phyloP scores from a whole-genome alignment of 2,329 filamentous ascomycete genomes.

The Cercospora janseana region DNA sequence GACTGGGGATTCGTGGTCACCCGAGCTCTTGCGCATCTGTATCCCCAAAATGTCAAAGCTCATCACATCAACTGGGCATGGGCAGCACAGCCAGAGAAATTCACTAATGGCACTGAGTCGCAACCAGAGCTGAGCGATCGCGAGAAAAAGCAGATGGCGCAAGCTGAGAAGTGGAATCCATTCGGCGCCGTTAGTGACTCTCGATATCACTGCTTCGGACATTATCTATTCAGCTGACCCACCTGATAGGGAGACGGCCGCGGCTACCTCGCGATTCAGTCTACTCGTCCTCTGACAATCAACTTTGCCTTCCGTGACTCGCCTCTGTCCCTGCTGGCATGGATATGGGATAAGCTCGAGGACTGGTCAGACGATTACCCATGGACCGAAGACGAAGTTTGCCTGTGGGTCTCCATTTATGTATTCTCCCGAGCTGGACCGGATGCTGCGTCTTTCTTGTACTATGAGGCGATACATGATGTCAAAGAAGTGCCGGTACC shows the following conservation, averaged over 20 bases:
- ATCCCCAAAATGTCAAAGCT: conserved; percentile 55
- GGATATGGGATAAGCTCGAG: conserved; percentile 78
- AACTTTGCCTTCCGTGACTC: conserved; percentile 67
- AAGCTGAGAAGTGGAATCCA: conserved; percentile 50
- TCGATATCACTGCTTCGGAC: not conserved
- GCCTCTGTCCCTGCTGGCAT: conserved; percentile 65
- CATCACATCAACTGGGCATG: conserved; percentile 43
- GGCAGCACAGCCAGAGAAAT: conserved; percentile 45
- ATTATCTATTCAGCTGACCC: not conserved
- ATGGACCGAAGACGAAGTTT: conserved; percentile 72
- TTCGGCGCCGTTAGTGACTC: conserved; percentile 45
- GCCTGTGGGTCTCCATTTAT: conserved; percentile 73
- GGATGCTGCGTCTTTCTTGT: conserved; percentile 65
- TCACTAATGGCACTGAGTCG: conserved; percentile 11
- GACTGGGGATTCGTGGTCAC: conserved; percentile 56
- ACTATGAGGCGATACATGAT: conserved; percentile 63
- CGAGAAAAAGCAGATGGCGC: conserved; percentile 52
- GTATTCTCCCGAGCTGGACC: conserved; percentile 68
- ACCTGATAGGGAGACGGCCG: conserved; percentile 46
- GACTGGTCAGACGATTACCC: conserved; percentile 71
- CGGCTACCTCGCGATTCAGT: conserved; percentile 60
- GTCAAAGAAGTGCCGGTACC: conserved; percentile 31
- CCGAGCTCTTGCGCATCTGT: conserved; percentile 58
- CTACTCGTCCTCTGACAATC: conserved; percentile 69
- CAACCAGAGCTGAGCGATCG: conserved; percentile 45